Evolutionary conservation across 805 yeast species (phyloP), one percentile per base, ranked within the genome.

Genomic region (Debaryomyces hansenii): DNA sequence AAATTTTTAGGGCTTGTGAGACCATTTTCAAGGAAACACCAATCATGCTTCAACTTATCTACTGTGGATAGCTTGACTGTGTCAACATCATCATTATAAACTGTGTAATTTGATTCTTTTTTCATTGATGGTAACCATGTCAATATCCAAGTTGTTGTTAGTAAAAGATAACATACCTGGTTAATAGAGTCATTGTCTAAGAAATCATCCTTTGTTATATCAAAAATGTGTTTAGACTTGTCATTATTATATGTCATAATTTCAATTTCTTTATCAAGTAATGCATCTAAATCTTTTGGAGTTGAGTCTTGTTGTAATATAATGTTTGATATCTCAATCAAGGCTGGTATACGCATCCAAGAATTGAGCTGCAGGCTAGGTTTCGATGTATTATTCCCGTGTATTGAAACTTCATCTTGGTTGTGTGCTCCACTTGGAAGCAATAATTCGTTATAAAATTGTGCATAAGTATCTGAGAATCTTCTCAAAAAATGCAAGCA

Each of bases 111-210:
- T 1, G 72, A 63, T 7, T 70, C 72, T 43, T 78, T 77, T 44
- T 78, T 70, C 57, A 83, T 63, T 4, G 58, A 58, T 0, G 87
- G 85, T 37, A 87, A 69, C 87, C 90, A 84, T 14, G 69, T 55
- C 35, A 80, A 61, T 2, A 83, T 66, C 83, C 90, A 80, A 14
- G 72, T 66, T 1, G 84, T 52, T 4, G 86, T 78, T 11, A 78
- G 70, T 15, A 82, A 66, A 37, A 87, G 66, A 44, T 80, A 66
- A 10, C 84, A 69, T 3, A 83, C 69, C 16, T 77, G 73, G 40
- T 74, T 74, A 51, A 83, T 73, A 11, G 80, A 70, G 11, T 75
- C 75, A 14, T 69, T 60, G 49, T 82, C 87, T 37, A 87, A 66
- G 11, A 81, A 57, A 50, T 84, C 88, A 20, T 75, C 75, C 42